phyloP scores from a whole-genome alignment of 768 basidiomycete genomes.

The Leccinum aurantiacum region DNA sequence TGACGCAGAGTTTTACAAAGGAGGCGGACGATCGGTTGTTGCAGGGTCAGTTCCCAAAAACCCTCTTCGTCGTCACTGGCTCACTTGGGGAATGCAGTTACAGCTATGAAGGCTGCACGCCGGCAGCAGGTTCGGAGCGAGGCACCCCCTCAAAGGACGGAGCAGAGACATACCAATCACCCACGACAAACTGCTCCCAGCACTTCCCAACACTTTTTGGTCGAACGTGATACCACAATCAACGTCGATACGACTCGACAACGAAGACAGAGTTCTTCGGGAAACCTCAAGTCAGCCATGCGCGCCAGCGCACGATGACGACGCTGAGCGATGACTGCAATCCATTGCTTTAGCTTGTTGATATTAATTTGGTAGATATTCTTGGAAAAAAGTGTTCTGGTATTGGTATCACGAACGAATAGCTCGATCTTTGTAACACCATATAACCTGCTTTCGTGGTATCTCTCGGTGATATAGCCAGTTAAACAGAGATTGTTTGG shows the following conservation, averaged over 20 bases:
- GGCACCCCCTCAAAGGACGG: slow-evolving; percentile 20
- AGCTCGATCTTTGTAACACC: slow-evolving; percentile 24
- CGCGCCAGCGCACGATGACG: slow-evolving; percentile 36
- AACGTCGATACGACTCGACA: slow-evolving; percentile 30
- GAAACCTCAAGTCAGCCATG: slow-evolving; percentile 38
- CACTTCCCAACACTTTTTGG: slow-evolving; percentile 27
- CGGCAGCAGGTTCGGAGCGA: slow-evolving; percentile 16
- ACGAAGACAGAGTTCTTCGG: slow-evolving; percentile 31
- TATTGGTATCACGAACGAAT: slow-evolving; percentile 7
- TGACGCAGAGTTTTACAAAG: slow-evolving; percentile 77
- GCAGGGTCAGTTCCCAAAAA: slow-evolving; percentile 46
- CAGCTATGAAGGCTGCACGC: slow-evolving; percentile 25
- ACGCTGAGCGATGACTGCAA: not conserved
- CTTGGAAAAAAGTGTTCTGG: slow-evolving; percentile 12
- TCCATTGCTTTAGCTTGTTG: slow-evolving; percentile 3
- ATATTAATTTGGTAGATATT: slow-evolving; percentile 3
- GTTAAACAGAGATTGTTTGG: slow-evolving; percentile 13
- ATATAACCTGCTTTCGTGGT: slow-evolving; percentile 7
- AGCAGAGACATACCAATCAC: slow-evolving; percentile 34
- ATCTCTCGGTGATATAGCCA: slow-evolving; percentile 16
- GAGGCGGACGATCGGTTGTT: slow-evolving; percentile 72
- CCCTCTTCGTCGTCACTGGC: not conserved
- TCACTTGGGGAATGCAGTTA: slow-evolving; percentile 22
- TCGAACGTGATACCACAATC: slow-evolving; percentile 32
- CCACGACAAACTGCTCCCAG: slow-evolving; percentile 16